Evolutionary conservation across 257 asterid genomes (phyloP).

Genomic region (Solanum microdontum): DNA sequence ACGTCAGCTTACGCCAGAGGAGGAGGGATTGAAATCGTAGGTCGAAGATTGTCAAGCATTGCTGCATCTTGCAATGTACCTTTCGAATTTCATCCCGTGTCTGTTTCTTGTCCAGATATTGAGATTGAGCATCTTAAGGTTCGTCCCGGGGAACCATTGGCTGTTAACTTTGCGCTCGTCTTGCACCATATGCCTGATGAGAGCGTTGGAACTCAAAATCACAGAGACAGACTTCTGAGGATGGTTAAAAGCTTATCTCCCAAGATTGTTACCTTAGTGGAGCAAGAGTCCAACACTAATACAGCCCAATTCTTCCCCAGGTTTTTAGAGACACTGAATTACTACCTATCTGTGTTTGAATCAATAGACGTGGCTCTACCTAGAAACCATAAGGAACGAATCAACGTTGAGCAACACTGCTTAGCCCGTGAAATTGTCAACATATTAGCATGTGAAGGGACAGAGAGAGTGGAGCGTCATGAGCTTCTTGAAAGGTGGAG

Average conservation of each 20-base stretch:
- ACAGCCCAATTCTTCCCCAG: conserved; percentile 14
- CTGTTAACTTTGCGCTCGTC: conserved; percentile 13
- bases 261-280: conserved; percentile 19
- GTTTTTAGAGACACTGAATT: conserved; percentile 14
- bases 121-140: conserved; percentile 8
- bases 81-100: conserved; percentile 12
- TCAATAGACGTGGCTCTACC: conserved; percentile 25
- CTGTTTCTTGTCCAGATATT: conserved; percentile 7
- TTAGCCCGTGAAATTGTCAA: conserved; percentile 23
- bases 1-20: conserved; percentile 19
- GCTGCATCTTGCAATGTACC: conserved; percentile 19
- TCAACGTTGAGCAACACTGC: conserved; percentile 22
- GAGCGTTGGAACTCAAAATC: conserved; percentile 13
- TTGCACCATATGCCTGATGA: conserved; percentile 25
- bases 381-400: conserved; percentile 20
- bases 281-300: conserved; percentile 21
- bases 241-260: conserved; percentile 19
- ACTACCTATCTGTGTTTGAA: conserved; percentile 17
- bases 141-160: conserved; percentile 16
- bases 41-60: conserved; percentile 7
- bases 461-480: conserved; percentile 21
- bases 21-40: conserved; percentile 19
- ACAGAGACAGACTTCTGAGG: conserved; percentile 18
- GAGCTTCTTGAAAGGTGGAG: conserved; percentile 22
- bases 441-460: conserved; percentile 24